A percentile compares a stretch with the other conserved stretches of the same genome.
Evolutionary conservation across 805 yeast species (phyloP).

Genomic region (Metschnikowia amazonensis): DNA sequence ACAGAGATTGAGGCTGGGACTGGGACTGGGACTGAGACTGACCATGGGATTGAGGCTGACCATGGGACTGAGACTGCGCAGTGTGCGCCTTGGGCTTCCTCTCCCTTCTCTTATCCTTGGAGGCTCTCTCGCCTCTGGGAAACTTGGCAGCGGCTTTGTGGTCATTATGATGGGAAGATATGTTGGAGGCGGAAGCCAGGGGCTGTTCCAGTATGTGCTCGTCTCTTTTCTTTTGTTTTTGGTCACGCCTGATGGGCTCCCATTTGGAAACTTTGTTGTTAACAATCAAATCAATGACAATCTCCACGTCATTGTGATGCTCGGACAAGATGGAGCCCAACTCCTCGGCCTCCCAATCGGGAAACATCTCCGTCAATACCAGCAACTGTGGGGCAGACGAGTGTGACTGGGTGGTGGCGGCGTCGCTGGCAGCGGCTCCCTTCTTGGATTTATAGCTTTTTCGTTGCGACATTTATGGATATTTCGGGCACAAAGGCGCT

Average conservation of each 20-base stretch:
- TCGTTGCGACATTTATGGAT: slow-evolving; percentile 19
- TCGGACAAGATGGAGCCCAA: slow-evolving; percentile 72
- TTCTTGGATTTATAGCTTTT: slow-evolving; percentile 15
- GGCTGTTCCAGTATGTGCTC: slow-evolving; percentile 9
- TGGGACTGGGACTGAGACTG: slow-evolving; percentile 26
- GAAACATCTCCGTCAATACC: slow-evolving; percentile 81
- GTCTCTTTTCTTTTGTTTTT: slow-evolving; percentile 43
- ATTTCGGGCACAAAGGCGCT: slow-evolving; percentile 3
- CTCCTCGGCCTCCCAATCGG: slow-evolving; percentile 91
- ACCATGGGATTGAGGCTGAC: no score
- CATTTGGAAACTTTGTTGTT: slow-evolving; percentile 88
- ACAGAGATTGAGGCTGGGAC: slow-evolving; percentile 5
- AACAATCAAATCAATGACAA: slow-evolving; percentile 81
- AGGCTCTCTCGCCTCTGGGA: slow-evolving; percentile 14
- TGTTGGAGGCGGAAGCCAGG: slow-evolving; percentile 7
- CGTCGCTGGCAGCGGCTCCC: slow-evolving; percentile 10
- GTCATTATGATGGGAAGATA: slow-evolving; percentile 5
- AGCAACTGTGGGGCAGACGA: slow-evolving; percentile 26
- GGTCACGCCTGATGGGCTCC: slow-evolving; percentile 85
- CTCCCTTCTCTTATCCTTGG: slow-evolving; percentile 16
- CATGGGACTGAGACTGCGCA: slow-evolving; percentile 6
- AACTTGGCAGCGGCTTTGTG: slow-evolving; percentile 6
- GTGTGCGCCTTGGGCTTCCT: slow-evolving; percentile 8
- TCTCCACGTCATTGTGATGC: slow-evolving; percentile 66
- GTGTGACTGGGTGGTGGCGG: slow-evolving; percentile 5